Percentiles rank a stretch among this genome's conserved stretches.
phyloP scores from a whole-genome alignment of 129 eudicot genomes.

The Mikania micrantha region DNA sequence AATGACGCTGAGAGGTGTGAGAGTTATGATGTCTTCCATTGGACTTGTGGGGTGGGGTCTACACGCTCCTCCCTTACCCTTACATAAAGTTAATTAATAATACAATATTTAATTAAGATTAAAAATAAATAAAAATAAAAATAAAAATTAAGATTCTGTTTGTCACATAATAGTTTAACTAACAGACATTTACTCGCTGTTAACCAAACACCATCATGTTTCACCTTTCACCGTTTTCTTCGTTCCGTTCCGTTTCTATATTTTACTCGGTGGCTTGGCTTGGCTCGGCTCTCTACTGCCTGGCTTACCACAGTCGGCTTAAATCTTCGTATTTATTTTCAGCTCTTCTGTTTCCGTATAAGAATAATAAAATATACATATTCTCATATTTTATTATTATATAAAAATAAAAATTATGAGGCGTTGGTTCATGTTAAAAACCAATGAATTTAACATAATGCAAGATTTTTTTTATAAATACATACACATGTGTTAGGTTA shows the following conservation, averaged over 20 bases:
- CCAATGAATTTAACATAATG: too few relatives aligned
- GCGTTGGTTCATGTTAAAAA: too few relatives aligned
- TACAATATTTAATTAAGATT: too few relatives aligned
- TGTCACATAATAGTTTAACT: not conserved
- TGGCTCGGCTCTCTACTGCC: not conserved
- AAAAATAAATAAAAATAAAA: not conserved
- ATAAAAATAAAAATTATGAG: too few relatives aligned
- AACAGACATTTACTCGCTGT: slow-evolving; percentile 3
- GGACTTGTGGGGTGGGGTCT: slow-evolving; percentile 1
- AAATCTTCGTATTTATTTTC: not conserved
- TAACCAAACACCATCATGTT: not conserved
- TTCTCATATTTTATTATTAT: too few relatives aligned
- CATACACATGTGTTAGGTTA: too few relatives aligned
- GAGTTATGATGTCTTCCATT: slow-evolving; percentile 4
- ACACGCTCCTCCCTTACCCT: not conserved
- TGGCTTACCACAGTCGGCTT: not conserved
- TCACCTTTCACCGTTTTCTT: not conserved
- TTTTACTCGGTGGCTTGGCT: not conserved
- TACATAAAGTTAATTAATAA: not conserved
- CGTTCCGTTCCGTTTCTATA: not conserved
- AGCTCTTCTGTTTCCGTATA: not conserved
- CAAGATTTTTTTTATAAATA: too few relatives aligned
- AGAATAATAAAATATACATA: not conserved
- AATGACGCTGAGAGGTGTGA: slow-evolving; percentile 4
- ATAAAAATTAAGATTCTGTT: not conserved